Evolutionary conservation across 805 yeast genomes (phyloP), one percentile per base, ranked within the genome.

Genomic region (Debaryomyces castellii): DNA sequence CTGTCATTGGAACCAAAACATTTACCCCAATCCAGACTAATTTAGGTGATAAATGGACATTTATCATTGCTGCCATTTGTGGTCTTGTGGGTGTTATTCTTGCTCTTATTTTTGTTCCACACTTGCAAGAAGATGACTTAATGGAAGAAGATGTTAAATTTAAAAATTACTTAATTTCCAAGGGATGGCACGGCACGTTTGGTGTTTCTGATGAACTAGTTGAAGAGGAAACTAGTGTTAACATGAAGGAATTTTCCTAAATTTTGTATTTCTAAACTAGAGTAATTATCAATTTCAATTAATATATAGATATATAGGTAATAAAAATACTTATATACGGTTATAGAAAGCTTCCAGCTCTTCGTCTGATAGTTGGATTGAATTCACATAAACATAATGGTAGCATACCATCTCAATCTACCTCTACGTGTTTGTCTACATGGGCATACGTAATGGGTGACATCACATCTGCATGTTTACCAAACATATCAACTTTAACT

Each of bases 1-100:
- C 92, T n/a, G 90, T 85, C 18, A 82, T 85, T 17, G 94, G 94
- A 23, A 85, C 90, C 20, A 79, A 83, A 60, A 77, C 77, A 14
- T 87, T 87, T 66, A 79, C 82, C 8, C 86, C 89, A 14, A 85
- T 87, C 52, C 81, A 83, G 64, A 63, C 57, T 34, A 63, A 84
- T 57, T 69, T 83, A 51, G 94, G 94, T 28, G 70, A 79, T 54
- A 69, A 69, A 48, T 87, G 89, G 88, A 86, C 92, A 5, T 87
- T 87, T 56, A 86, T 87, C 52, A 83, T 87, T 55, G 87, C 91
- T 21, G 94, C 94, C 11, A 69, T 78, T 42, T 76, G 87, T 55
- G 92, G 94, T 43, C 63, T 80, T 7, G 71, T 70, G 5, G 94
- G 94, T 59, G 78, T 86, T 30, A 40, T 76, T 7, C 69, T 81